phyloP scores from a whole-genome alignment of 768 basidiomycete genomes.

The Cystofilobasidium bisporidii region DNA sequence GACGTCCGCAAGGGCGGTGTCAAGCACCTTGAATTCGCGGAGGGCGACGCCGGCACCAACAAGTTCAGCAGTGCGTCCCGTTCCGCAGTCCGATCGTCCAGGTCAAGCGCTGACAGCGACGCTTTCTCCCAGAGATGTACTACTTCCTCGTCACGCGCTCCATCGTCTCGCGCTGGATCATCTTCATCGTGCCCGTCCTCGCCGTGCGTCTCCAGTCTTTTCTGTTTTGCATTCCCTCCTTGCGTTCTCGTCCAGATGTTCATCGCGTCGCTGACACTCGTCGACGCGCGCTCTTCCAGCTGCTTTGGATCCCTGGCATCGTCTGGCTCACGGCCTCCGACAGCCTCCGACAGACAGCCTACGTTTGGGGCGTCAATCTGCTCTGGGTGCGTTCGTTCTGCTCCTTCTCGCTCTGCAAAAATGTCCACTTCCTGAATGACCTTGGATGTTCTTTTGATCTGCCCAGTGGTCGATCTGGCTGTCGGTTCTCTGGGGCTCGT shows the following conservation, averaged over 20 bases:
- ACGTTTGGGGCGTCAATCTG: conserved; percentile 18
- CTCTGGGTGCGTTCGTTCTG: conserved; percentile 19
- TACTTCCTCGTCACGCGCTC: conserved; percentile 54
- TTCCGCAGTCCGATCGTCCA: too few relatives aligned
- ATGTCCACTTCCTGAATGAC: too few relatives aligned
- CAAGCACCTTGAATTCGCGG: conserved; percentile 15
- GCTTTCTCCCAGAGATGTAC: too few relatives aligned
- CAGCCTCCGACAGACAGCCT: neutral
- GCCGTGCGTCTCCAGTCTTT: conserved; percentile 47
- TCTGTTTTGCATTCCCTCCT: conserved; percentile 41
- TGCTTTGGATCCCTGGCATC: conserved; percentile 48
- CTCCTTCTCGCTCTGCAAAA: conserved; percentile 31
- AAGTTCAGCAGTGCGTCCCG: neutral
- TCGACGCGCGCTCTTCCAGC: conserved; percentile 12
- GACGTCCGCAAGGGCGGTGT: conserved; percentile 20
- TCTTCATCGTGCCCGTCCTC: conserved; percentile 63
- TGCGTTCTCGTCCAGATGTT: neutral
- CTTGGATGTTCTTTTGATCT: too few relatives aligned
- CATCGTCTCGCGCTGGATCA: conserved; percentile 66
- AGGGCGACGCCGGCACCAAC: conserved; percentile 19
- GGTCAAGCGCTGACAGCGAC: too few relatives aligned
- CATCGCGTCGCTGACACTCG: neutral
- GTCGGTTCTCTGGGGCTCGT: conserved; percentile 65
- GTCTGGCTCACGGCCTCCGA: conserved; percentile 49
- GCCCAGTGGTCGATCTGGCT: conserved; percentile 89